Evolutionary conservation across 805 yeast species (phyloP), one percentile per base, ranked within the genome.

Genomic region (Candida schatavii): DNA sequence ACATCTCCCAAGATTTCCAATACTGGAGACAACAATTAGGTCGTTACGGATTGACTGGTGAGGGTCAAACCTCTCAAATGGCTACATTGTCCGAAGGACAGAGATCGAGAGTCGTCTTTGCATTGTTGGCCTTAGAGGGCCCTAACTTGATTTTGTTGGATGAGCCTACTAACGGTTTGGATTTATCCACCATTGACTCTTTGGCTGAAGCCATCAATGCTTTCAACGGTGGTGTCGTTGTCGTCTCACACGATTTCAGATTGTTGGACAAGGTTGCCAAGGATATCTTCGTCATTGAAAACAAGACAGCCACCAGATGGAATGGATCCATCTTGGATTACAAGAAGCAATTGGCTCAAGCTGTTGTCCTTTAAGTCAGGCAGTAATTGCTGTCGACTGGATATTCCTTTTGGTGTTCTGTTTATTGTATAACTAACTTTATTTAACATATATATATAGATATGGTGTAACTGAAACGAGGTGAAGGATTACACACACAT

Each of bases 121-220:
- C 98, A 9, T 75, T 93, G 53, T 79, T 93, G 60, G 99, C 99
- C 39, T 77, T 93, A 54, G 97, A 93, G 72, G 74, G 86, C 49
- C 99, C 99, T 60, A 93, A 93, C 72, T 88, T 93, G 67, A 75
- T 93, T 57, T 74, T 93, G 63, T 77, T 93, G 72, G 99, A 93
- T 77, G 99, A 93, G 83, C 99, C 99, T 80, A 93, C 99, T 53
- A 93, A 93, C 79, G 98, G 98, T 78, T 77, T 93, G 70, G 99
- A 93, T 77, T 91, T 93, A 57, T 89, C 97, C 60, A 90, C 99
- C 40, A 93, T 93, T 63, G 99, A 93, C 71, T 93, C 99, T 34
- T 77, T 93, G 58, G 99, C 97, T 41, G 95, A 85, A 43, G 99
- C 99, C 50, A 91, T 93, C 64, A 83, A 89, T 52, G 85, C 80